Conservation (phyloP, 805 yeast species). For the Metschnikowia santaceciliae region DNA sequence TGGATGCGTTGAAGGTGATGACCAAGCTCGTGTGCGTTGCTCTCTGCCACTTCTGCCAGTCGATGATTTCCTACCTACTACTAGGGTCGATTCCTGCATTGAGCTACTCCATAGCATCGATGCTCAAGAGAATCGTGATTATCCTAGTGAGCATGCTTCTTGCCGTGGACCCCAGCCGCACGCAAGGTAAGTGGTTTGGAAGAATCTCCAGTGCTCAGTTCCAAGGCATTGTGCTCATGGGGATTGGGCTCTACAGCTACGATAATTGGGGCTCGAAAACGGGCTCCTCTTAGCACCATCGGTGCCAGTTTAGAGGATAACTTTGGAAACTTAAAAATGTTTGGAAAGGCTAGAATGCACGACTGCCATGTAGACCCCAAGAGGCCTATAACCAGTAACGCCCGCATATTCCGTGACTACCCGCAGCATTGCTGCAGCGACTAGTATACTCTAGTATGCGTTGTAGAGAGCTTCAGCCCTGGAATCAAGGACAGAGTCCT, state of each 20-base stretch:
- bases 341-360: constrained; percentile 44
- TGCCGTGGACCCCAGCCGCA: constrained; percentile 37
- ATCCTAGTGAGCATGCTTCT: constrained; percentile 69
- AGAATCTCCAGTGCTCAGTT: constrained; percentile 43
- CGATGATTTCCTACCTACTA: constrained; percentile 75
- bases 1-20: constrained; percentile 27
- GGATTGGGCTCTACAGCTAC: constrained; percentile 56
- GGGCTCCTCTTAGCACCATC: not conserved
- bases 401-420: constrained; percentile 43
- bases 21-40: constrained; percentile 64
- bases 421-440: constrained; percentile 20
- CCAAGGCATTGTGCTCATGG: constrained; percentile 48
- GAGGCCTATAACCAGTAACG: constrained; percentile 24
- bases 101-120: constrained; percentile 79
- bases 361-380: constrained; percentile 20
- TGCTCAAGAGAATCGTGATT: constrained; percentile 84
- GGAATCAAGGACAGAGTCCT: constrained; percentile 19
- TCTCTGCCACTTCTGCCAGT: constrained; percentile 72
- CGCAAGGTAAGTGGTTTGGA: constrained; percentile 25
- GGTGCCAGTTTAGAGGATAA: not conserved
- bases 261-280: constrained; percentile 54
- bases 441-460: constrained; percentile 45
- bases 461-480: constrained; percentile 48
- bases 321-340: constrained; percentile 17
- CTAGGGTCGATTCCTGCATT: constrained; percentile 80